phyloP scores from a whole-genome alignment of 1,284 basidiomycete species.

The Fistulinella cinereoalba region DNA sequence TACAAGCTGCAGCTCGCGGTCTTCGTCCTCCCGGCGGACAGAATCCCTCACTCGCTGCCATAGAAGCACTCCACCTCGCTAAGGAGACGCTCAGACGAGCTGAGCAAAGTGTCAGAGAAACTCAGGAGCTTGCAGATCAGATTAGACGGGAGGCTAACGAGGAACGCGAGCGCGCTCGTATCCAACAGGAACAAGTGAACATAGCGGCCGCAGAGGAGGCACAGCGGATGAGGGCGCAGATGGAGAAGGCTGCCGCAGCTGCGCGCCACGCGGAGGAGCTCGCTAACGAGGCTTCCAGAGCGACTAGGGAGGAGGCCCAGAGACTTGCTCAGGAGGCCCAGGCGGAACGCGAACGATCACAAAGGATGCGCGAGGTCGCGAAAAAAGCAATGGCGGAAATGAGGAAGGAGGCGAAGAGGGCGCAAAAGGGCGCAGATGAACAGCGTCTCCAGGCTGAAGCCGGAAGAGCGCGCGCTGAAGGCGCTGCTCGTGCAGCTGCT shows the following conservation, averaged over 20 bases:
- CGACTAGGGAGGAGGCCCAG: constrained; percentile 14
- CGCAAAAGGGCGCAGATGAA: constrained; percentile 12
- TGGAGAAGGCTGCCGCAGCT: constrained; percentile 1
- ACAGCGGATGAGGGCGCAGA: constrained; percentile 7
- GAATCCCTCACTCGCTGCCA: constrained; percentile 20
- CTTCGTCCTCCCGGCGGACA: constrained; percentile 2
- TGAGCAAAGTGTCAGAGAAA: constrained; percentile 4
- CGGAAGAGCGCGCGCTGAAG: constrained; percentile 10
- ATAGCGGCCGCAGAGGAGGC: constrained; percentile 8
- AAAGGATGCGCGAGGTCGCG: constrained; percentile 15
- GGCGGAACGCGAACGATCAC: constrained; percentile 12
- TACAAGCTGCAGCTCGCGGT: neutral
- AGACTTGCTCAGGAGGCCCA: constrained; percentile 9
- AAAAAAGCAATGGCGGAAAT: constrained; percentile 9
- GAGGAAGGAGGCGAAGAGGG: constrained; percentile 13
- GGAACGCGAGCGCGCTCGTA: constrained; percentile 5
- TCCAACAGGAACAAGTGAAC: constrained; percentile 15
- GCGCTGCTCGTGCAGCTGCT: constrained; percentile 6
- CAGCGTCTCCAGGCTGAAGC: constrained; percentile 13
- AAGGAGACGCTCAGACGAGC: constrained; percentile 11
- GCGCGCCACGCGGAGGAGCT: constrained; percentile 1
- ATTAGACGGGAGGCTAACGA: neutral
- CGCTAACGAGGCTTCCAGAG: constrained; percentile 6
- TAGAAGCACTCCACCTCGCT: constrained; percentile 14
- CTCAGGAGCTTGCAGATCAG: neutral